Evolutionary conservation across 176 grass and related monocot genomes (phyloP).

Genomic region (Aegilops speltoides): DNA sequence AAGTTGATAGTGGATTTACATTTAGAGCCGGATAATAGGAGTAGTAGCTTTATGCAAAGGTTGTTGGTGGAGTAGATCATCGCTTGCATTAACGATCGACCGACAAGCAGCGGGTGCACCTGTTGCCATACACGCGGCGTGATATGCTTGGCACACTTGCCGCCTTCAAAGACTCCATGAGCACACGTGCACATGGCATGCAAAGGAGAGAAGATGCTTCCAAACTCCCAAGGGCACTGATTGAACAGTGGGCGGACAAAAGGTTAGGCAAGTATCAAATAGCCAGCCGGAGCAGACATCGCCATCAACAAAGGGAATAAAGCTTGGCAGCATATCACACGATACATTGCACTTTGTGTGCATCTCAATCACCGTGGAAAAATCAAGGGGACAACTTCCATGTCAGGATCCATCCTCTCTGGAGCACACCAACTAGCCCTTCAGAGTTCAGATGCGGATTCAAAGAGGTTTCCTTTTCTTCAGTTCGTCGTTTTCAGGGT

Average conservation of each 20-base stretch:
- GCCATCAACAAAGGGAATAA: not conserved
- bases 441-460: conserved; percentile 8
- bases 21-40: too few species aligned
- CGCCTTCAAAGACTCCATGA: not conserved
- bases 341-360: not conserved
- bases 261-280: conserved; percentile 31
- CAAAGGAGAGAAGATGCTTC: conserved; percentile 18
- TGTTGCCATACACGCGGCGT: not conserved
- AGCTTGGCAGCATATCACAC: not conserved
- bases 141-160: not conserved
- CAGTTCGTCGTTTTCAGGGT: conserved; percentile 36
- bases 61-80: too few species aligned
- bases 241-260: conserved; percentile 24
- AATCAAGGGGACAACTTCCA: conserved; percentile 35
- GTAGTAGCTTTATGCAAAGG: too few species aligned
- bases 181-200: not conserved
- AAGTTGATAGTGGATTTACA: too few species aligned
- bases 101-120: too few species aligned
- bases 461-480: not conserved
- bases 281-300: not conserved
- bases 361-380: conserved; percentile 17
- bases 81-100: too few species aligned
- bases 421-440: conserved; percentile 20
- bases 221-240: not conserved
- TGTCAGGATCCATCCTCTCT: conserved; percentile 35